Evolutionary conservation across 164 flowering plant species (phyloP), one percentile per base, ranked within the genome.

Genomic region (Paratinospora sagittata): DNA sequence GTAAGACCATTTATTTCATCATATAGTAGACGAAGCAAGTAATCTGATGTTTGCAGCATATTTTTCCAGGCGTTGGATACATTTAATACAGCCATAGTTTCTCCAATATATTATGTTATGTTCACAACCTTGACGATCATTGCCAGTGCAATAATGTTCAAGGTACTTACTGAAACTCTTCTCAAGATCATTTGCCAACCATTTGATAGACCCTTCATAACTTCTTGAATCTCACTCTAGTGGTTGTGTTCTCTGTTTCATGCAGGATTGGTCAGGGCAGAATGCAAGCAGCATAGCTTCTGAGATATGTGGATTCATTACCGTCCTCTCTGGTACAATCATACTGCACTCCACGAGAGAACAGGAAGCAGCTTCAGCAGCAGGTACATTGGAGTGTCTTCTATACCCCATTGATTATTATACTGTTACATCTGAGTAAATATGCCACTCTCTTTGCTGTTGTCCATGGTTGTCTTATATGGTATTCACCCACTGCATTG

Each of bases 41-140:
- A 39, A 36, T 73, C 73, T 72, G 63, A 62, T 43, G 41, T 41
- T 52, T 24, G 64, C 66, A 36, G 14, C 33, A 62, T 41, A 55
- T 69, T 60, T 27, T 77, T 81, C 19, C 86, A 92, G 97, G 96
- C 98, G 45, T 78, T 91, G 79, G 97, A 91, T 78, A 88, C 98
- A 69, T 94, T 91, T 83, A 89, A 84, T 71, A 87, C 98, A 1
- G 93, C 97, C 67, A 79, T 94, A 70, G 98, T 94, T 78, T 91
- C 98, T 80, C 98, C 97, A 58, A 88, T 94, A 66, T 91, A 91
- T 71, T 94, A 94, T 70, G 97, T 91, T 23, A 90, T 92, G 93
- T 94, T 94, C 78, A 90, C 98, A 21, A 90, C 98, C 69, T 82
- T 94, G 69, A 90, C 98, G 3, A 94, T 94, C 47, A 71, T 82